These are phyloP conservation scores for Cunninghamia lanceolata DNA, from an alignment of 75 land plant genomes.

Conservation along the genomic window DNA sequence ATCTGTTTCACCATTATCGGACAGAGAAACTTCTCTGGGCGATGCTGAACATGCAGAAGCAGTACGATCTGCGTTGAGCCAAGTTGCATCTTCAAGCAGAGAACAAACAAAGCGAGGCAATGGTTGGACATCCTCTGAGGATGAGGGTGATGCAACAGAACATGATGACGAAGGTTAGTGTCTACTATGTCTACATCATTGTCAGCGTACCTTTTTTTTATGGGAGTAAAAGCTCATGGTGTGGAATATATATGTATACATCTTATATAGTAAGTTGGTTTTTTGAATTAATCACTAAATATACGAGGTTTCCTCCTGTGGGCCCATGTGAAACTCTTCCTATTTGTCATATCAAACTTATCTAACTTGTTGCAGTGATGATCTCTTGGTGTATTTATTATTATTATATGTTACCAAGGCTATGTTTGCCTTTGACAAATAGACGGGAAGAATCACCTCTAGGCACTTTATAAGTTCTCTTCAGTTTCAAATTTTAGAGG, in stretches of 20 bases:
- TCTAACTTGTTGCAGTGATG: not conserved
- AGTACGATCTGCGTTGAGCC: slow-evolving; percentile 57
- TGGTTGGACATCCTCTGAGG: slow-evolving; percentile 88
- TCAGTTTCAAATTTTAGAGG: not conserved
- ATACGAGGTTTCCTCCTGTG: not conserved
- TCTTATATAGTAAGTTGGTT: too few relatives aligned
- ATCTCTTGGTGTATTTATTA: not conserved
- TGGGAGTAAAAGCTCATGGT: not conserved
- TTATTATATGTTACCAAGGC: not conserved
- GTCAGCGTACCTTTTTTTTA: not conserved
- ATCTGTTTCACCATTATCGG: slow-evolving; percentile 52
- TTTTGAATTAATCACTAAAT: not conserved
- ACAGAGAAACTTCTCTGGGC: slow-evolving; percentile 36
- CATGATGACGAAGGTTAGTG: slow-evolving; percentile 59
- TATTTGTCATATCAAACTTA: not conserved
- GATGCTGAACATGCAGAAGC: slow-evolving; percentile 71
- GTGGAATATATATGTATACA: too few relatives aligned
- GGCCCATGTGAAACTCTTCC: not conserved
- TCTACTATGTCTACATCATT: not conserved
- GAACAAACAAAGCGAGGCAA: slow-evolving; percentile 15
- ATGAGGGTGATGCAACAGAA: slow-evolving; percentile 76
- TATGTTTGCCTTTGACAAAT: not conserved
- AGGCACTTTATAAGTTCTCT: not conserved
- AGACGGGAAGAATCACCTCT: not conserved
- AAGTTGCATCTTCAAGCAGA: slow-evolving; percentile 70